These are phyloP conservation scores for Fusarium domesticum DNA, from an alignment of 2,329 filamentous ascomycete genomes.

Conservation along the genomic window DNA sequence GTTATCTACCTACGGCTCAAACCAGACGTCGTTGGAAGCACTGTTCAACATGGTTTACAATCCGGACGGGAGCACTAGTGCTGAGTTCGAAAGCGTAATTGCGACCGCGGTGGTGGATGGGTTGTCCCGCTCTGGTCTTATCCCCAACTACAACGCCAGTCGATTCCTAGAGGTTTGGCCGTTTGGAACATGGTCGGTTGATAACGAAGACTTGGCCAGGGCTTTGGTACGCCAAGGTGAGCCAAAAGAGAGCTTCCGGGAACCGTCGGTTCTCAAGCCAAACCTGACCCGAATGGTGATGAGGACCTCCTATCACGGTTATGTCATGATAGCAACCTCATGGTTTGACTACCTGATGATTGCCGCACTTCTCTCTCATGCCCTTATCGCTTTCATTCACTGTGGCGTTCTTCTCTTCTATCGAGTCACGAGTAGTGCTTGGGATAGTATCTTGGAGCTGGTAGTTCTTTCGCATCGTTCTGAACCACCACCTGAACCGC, in stretches of 20 bases:
- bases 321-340: not conserved
- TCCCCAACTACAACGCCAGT: not conserved
- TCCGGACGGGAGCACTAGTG: not conserved
- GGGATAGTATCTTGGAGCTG: constrained; percentile 6
- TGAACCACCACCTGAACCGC: not conserved
- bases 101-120: not conserved
- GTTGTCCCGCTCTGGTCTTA: not conserved
- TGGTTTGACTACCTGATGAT: constrained; percentile 2
- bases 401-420: not conserved
- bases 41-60: not conserved
- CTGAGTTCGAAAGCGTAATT: not conserved
- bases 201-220: not conserved
- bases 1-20: not conserved
- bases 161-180: not conserved
- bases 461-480: not conserved
- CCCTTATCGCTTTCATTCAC: constrained; percentile 1
- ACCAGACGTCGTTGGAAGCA: constrained; percentile 1
- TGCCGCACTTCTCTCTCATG: not conserved
- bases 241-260: not conserved
- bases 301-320: constrained; percentile 1
- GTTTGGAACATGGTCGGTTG: not conserved
- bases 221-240: not conserved
- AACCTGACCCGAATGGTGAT: constrained; percentile 1
- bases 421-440: not conserved
- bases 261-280: not conserved